Base-by-base conservation (phyloP, 1,284 basidiomycete species). In the Puccinia polysora region DNA sequence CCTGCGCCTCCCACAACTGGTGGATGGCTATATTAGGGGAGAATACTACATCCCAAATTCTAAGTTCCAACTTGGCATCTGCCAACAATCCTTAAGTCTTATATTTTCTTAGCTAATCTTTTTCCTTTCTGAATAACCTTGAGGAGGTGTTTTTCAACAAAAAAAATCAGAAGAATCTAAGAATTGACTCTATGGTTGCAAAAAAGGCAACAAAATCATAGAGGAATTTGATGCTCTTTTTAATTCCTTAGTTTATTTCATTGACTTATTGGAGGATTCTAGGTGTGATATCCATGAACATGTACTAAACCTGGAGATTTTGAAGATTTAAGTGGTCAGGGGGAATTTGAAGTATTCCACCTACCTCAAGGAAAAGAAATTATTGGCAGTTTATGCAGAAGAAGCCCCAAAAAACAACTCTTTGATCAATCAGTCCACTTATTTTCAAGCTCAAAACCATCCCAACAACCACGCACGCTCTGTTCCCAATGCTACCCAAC, bases 161-260 rank as follows among this genome's bases (percentile, higher is more conserved):
- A 50, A 32, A 52, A 36, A 47, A 65, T n/a, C 12, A 1, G n/a
- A 65, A n/a, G 49, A 65, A 0, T 45, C 62, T 15, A 65, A 65
- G 20, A 50, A 65, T 12, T 2, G 5, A 2, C 49, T 65, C 8
- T 36, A 15, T 38, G 6, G 15, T 12, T 52, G 49, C 23, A 25
- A 23, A 23, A 8, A 52, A 25, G 40, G 40, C 7, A 63, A 63
- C 20, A 20, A 43, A 34, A 63, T 43, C 2, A 63, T 63, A 12
- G 43, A 49, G 18, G 60, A 63, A 63, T 63, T 47, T 34, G 47
- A 49, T 15, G 38, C 60, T n/a, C n/a, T 63, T 47, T 63, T 59
- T 36, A 59, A 40, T 40, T 59, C 56, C 2, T n/a, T 59, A 3
- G 12, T 15, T 36, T 59, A 59, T 63, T 1, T 43, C 1, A 25